Evolutionary conservation across 495 filamentous ascomycete species (phyloP).

Genomic region (Penicillium waksmanii): DNA sequence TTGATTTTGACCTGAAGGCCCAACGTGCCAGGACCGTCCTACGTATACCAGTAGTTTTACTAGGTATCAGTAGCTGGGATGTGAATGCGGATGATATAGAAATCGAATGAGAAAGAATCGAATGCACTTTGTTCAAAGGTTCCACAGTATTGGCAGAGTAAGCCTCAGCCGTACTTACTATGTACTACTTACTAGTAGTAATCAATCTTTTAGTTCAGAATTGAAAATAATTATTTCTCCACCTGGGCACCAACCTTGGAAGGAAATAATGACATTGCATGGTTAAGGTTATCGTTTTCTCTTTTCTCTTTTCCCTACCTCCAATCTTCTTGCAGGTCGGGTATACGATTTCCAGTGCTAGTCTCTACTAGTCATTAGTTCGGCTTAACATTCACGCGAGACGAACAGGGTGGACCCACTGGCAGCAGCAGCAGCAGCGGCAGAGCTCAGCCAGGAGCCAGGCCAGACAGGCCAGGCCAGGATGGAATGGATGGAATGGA

Average conservation of each 20-base stretch:
- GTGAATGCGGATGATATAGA: conserved; percentile 18
- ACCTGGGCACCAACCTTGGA: too few relatives aligned
- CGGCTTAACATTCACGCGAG: conserved; percentile 5
- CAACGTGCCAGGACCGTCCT: conserved; percentile 24
- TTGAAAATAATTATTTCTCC: too few relatives aligned
- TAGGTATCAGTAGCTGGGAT: conserved; percentile 9
- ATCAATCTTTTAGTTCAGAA: too few relatives aligned
- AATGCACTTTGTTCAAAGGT: background rate
- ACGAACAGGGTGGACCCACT: background rate
- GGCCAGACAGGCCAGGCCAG: conserved; percentile 18
- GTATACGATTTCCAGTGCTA: background rate
- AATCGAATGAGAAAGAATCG: background rate
- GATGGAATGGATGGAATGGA: too few relatives aligned
- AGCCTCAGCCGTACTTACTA: too few relatives aligned
- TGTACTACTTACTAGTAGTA: too few relatives aligned
- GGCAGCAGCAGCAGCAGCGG: conserved; percentile 13
- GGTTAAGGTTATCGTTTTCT: background rate
- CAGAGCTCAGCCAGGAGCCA: conserved; percentile 15
- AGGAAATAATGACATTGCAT: too few relatives aligned
- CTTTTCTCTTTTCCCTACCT: conserved; percentile 1
- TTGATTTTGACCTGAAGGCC: background rate
- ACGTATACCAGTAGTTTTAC: conserved; percentile 2
- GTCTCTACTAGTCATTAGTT: background rate
- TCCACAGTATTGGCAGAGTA: background rate
- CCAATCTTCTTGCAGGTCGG: background rate